Percentiles rank a stretch among this genome's conserved stretches.
These are phyloP conservation scores for Cerrena zonata DNA, from an alignment of 1,284 basidiomycete genomes.

Conservation along the genomic window DNA sequence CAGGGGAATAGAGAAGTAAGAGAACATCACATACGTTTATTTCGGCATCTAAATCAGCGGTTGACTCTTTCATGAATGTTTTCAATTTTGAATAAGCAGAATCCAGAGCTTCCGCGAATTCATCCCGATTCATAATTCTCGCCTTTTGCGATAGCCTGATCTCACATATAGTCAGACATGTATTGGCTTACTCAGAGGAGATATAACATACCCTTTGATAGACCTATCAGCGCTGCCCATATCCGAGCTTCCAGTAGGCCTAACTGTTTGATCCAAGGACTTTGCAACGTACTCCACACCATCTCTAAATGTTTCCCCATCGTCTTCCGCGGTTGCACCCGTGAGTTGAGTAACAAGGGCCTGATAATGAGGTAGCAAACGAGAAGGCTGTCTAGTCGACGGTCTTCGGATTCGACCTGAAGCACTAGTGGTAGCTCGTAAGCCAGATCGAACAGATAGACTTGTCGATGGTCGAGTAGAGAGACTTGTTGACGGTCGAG, in stretches of 20 bases:
- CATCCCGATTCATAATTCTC: constrained; percentile 57
- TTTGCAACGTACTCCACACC: constrained; percentile 48
- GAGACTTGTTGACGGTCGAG: constrained; percentile 32
- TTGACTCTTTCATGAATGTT: constrained; percentile 34
- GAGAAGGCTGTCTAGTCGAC: constrained; percentile 40
- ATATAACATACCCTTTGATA: constrained; percentile 47
- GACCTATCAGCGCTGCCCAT: constrained; percentile 49
- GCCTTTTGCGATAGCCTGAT: constrained; percentile 60
- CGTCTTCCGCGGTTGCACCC: constrained; percentile 29
- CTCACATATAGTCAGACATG: constrained; percentile 3
- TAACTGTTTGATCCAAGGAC: constrained; percentile 45
- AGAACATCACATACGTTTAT: constrained; percentile 44
- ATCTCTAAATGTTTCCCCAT: constrained; percentile 42
- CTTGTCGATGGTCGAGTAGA: constrained; percentile 17
- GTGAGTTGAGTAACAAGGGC: constrained; percentile 51
- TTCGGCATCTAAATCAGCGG: constrained; percentile 57
- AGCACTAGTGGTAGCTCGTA: constrained; percentile 34
- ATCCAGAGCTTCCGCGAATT: constrained; percentile 53
- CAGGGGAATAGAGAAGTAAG: neutral
- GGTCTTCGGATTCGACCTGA: constrained; percentile 52
- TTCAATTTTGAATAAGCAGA: constrained; percentile 47
- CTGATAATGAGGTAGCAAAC: constrained; percentile 50
- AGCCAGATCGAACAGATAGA: constrained; percentile 26
- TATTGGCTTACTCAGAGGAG: constrained; percentile 7
- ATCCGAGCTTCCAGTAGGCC: constrained; percentile 51